phyloP scores from a whole-genome alignment of 352 stramenopile genomes.

The Globisporangium uncinulatum region DNA sequence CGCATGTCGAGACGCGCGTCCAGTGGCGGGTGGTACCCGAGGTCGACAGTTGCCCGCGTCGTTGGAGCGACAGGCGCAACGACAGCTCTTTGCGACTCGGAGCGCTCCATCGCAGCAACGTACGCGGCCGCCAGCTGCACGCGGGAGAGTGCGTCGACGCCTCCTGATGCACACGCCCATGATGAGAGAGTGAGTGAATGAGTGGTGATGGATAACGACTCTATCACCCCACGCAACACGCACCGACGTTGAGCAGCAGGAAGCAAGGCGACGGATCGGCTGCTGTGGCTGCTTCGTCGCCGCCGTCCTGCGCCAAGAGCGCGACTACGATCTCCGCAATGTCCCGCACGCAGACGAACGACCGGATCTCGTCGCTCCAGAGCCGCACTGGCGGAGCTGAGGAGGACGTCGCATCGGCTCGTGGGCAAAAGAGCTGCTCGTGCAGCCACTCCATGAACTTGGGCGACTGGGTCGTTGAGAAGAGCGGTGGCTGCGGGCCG shows the following conservation, averaged over 20 bases:
- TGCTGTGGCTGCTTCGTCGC: not conserved
- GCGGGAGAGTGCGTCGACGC: constrained; percentile 36
- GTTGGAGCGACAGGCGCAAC: constrained; percentile 17
- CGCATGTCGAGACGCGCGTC: constrained; percentile 33
- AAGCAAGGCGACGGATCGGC: not conserved
- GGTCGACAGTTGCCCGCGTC: constrained; percentile 22
- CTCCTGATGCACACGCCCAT: constrained; percentile 20
- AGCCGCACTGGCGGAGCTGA: constrained; percentile 22
- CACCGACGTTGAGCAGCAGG: constrained; percentile 48
- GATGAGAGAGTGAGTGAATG: not conserved
- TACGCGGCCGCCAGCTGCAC: constrained; percentile 38
- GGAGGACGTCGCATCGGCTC: not conserved
- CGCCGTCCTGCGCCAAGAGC: constrained; percentile 14
- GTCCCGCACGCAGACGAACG: constrained; percentile 50
- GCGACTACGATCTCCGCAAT: constrained; percentile 32
- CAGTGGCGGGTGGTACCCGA: constrained; percentile 43
- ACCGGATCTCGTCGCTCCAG: constrained; percentile 63
- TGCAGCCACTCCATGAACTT: constrained; percentile 74
- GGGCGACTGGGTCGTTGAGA: constrained; percentile 21
- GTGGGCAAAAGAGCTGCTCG: constrained; percentile 24
- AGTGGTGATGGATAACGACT: not conserved
- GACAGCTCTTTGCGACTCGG: not conserved
- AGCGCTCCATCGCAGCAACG: constrained; percentile 15
- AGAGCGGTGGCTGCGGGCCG: constrained; percentile 31
- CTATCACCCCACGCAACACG: constrained; percentile 3